Percentiles rank a stretch among this genome's conserved stretches.
These are phyloP conservation scores for Zymoseptoria crescenta DNA, from an alignment of 2,329 filamentous ascomycete genomes.

Conservation along the genomic window DNA sequence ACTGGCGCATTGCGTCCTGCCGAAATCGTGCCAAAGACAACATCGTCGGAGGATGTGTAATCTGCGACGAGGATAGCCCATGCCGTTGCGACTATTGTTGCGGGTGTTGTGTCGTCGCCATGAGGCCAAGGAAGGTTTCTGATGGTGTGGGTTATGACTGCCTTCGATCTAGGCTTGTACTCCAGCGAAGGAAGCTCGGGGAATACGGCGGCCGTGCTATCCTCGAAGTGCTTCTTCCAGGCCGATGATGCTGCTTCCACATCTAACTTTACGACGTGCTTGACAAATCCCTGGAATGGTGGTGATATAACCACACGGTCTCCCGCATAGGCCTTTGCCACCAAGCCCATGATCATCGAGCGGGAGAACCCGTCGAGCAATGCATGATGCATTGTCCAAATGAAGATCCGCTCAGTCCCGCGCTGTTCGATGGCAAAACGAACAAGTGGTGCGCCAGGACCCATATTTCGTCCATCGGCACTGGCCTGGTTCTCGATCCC, in stretches of 20 bases:
- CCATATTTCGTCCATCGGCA: slow-evolving; percentile 29
- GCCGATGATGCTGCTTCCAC: slow-evolving; percentile 21
- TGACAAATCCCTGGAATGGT: slow-evolving; percentile 28
- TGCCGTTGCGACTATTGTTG: slow-evolving; percentile 7
- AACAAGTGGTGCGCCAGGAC: slow-evolving; percentile 34
- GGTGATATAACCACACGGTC: not conserved
- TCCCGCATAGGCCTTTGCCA: slow-evolving; percentile 9
- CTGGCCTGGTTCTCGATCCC: not conserved
- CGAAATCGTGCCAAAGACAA: slow-evolving; percentile 10
- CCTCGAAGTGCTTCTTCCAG: slow-evolving; percentile 29
- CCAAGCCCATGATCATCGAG: slow-evolving; percentile 28
- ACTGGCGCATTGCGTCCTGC: slow-evolving; percentile 25
- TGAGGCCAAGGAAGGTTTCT: slow-evolving; percentile 3
- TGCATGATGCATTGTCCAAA: slow-evolving; percentile 30
- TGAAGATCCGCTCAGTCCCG: not conserved
- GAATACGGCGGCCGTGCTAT: slow-evolving; percentile 28
- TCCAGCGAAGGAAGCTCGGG: slow-evolving; percentile 24
- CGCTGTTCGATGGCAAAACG: slow-evolving; percentile 22
- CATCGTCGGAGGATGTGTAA: slow-evolving; percentile 5
- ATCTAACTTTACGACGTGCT: slow-evolving; percentile 24
- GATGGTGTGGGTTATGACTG: slow-evolving; percentile 20
- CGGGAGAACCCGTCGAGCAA: slow-evolving; percentile 36
- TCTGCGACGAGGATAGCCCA: slow-evolving; percentile 7
- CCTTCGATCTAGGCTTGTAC: slow-evolving; percentile 18
- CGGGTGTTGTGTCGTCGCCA: slow-evolving; percentile 4